A percentile compares a stretch with the other conserved stretches of the same genome.
phyloP scores from a whole-genome alignment of 1,284 basidiomycete genomes.

The Microbotryomycetes sp. region DNA sequence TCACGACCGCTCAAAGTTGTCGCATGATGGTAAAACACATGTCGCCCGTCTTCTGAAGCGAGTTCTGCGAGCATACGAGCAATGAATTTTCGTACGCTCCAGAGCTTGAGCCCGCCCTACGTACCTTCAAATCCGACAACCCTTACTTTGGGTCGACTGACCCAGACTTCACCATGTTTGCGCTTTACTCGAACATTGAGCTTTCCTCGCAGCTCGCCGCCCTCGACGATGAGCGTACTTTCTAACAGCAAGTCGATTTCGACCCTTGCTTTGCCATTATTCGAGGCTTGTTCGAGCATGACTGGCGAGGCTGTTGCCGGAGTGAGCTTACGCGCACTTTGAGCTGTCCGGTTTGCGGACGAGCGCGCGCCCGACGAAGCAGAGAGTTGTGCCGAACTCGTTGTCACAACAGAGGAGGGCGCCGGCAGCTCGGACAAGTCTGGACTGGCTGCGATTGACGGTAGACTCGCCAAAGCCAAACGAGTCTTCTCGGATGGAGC shows the following conservation, averaged over 20 bases:
- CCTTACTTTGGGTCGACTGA: constrained; percentile 73
- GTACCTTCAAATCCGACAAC: constrained; percentile 80
- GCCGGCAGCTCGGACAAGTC: not conserved
- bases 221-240: constrained; percentile 71
- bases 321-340: too few relatives aligned
- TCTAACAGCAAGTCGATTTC: constrained; percentile 76
- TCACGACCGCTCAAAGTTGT: constrained; percentile 47
- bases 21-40: constrained; percentile 79
- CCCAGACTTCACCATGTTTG: constrained; percentile 53
- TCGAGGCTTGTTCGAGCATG: constrained; percentile 29
- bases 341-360: too few relatives aligned
- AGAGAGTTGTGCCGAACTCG: too few relatives aligned
- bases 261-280: constrained; percentile 59
- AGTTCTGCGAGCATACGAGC: constrained; percentile 43
- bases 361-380: too few relatives aligned
- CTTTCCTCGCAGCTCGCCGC: constrained; percentile 63
- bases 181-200: constrained; percentile 62
- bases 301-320: not conserved
- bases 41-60: constrained; percentile 54
- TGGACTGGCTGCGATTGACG: not conserved
- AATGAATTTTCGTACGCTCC: not conserved
- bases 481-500: constrained; percentile 7
- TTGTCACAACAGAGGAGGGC: not conserved
- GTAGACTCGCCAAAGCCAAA: not conserved
- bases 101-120: not conserved